A percentile compares a stretch with the other conserved stretches of the same genome.
Evolutionary conservation across 163 green algal species (phyloP).

Genomic region (Trebouxia gelatinosa): DNA sequence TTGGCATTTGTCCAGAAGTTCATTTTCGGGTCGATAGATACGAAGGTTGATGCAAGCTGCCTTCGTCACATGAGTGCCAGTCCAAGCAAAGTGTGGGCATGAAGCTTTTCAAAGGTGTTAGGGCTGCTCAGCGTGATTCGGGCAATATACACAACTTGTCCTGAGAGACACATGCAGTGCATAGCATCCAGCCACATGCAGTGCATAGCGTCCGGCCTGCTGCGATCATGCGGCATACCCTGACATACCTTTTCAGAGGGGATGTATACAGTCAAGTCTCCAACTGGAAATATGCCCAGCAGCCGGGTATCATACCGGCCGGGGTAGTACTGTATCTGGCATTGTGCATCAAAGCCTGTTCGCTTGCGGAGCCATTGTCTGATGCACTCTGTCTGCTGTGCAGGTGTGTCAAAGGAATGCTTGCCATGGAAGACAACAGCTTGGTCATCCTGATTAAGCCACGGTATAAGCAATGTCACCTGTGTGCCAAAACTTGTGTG

Average conservation of each 20-base stretch:
- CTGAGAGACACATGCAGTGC: too few species aligned
- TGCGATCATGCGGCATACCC: background rate
- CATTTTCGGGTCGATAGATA: too few species aligned
- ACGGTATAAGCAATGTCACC: slow-evolving; percentile 96
- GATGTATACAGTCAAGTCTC: slow-evolving; percentile 89
- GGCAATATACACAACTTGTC: too few species aligned
- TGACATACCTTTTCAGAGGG: slow-evolving; percentile 63
- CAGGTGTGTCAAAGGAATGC: slow-evolving; percentile 81
- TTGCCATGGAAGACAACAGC: slow-evolving; percentile 80
- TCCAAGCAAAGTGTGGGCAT: too few species aligned
- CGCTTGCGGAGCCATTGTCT: slow-evolving; percentile 82
- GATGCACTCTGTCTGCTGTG: slow-evolving; percentile 90
- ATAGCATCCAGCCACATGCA: too few species aligned
- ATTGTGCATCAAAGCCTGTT: slow-evolving; percentile 56
- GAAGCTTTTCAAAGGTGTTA: too few species aligned
- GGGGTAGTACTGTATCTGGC: slow-evolving; percentile 91
- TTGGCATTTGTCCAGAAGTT: too few species aligned
- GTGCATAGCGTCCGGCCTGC: too few species aligned
- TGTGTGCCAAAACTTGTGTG: slow-evolving; percentile 44
- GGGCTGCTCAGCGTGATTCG: too few species aligned
- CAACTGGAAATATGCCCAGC: slow-evolving; percentile 88
- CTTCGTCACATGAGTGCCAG: too few species aligned
- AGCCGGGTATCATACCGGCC: slow-evolving; percentile 52
- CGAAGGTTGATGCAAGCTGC: too few species aligned
- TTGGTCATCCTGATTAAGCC: slow-evolving; percentile 88